phyloP scores from a whole-genome alignment of 139 green algal species.

The Chlorella sorokiniana region DNA sequence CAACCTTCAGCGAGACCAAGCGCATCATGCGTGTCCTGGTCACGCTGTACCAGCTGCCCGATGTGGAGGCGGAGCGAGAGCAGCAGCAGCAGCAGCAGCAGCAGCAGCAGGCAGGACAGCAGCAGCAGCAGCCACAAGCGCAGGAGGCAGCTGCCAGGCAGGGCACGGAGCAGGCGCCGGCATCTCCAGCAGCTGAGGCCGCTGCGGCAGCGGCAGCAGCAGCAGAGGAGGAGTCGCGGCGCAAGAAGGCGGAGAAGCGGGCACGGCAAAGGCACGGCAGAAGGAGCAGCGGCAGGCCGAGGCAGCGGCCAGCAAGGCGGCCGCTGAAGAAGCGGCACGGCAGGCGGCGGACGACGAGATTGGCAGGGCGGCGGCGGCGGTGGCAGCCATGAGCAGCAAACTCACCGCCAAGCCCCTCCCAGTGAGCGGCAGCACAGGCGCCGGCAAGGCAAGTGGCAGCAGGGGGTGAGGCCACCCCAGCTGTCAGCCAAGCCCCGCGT shows the following conservation, averaged over 20 bases:
- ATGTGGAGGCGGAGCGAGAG: conserved; percentile 20
- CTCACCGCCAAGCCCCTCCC: conserved; percentile 12
- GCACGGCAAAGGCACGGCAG: conserved; percentile 70
- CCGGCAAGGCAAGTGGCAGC: conserved; percentile 32
- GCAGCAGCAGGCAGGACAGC: not conserved
- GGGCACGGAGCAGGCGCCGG: too few relatives aligned
- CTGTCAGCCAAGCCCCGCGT: conserved; percentile 37
- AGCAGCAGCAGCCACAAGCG: conserved; percentile 42
- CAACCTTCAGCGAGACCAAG: conserved; percentile 85
- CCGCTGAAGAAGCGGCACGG: conserved; percentile 40
- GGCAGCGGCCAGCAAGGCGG: conserved; percentile 37
- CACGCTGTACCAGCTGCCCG: conserved; percentile 50
- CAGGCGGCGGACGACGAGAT: conserved; percentile 68
- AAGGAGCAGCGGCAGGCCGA: conserved; percentile 56
- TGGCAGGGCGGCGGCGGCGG: conserved; percentile 48
- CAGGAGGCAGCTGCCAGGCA: conserved; percentile 58
- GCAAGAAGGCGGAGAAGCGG: conserved; percentile 70
- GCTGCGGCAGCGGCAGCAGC: conserved; percentile 4
- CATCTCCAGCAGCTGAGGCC: conserved; percentile 45
- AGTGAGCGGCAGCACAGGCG: conserved; percentile 4
- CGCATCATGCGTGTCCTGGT: conserved; percentile 68
- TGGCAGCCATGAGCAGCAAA: conserved; percentile 35
- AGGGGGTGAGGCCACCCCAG: not conserved
- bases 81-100: conserved; percentile 5
- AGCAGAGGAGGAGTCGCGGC: conserved; percentile 35